These are phyloP conservation scores for Eucalyptus curtisii DNA, from an alignment of 345 rosid genomes.

Conservation along the genomic window DNA sequence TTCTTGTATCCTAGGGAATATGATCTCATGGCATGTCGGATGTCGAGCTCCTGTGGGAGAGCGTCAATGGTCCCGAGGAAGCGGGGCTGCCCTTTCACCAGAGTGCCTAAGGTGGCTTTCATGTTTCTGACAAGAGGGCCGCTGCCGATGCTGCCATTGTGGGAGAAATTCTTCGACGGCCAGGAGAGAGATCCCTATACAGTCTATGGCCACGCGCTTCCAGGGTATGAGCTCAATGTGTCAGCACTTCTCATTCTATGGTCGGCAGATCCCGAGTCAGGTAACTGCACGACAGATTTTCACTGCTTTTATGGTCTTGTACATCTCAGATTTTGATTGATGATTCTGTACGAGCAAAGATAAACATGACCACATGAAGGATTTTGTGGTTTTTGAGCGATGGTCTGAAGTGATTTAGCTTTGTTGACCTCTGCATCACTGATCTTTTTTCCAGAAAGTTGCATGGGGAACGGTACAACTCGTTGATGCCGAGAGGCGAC, in stretches of 20 bases:
- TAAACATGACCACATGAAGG: background rate
- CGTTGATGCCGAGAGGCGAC: constrained; percentile 85
- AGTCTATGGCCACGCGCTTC: constrained; percentile 59
- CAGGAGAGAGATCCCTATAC: constrained; percentile 36
- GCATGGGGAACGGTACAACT: constrained; percentile 67
- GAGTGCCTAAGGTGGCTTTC: constrained; percentile 76
- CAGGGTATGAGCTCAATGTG: constrained; percentile 37
- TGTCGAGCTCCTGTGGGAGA: constrained; percentile 72
- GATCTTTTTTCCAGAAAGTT: constrained; percentile 36
- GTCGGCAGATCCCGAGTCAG: constrained; percentile 72
- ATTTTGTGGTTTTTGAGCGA: background rate
- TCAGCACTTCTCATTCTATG: constrained; percentile 50
- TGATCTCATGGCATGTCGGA: constrained; percentile 55
- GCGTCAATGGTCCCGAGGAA: constrained; percentile 72
- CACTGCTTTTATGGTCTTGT: background rate
- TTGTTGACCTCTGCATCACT: background rate
- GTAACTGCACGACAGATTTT: constrained; percentile 9
- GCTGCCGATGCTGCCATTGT: constrained; percentile 71
- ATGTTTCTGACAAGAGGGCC: constrained; percentile 92
- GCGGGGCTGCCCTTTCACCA: constrained; percentile 43
- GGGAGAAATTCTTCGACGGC: constrained; percentile 85
- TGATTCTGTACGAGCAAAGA: background rate
- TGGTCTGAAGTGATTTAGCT: background rate
- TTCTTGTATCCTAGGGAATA: constrained; percentile 37
- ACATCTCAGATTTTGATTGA: background rate